Conservation (phyloP, 371 early-diverging fungal species). For the Mucor mucedo region DNA sequence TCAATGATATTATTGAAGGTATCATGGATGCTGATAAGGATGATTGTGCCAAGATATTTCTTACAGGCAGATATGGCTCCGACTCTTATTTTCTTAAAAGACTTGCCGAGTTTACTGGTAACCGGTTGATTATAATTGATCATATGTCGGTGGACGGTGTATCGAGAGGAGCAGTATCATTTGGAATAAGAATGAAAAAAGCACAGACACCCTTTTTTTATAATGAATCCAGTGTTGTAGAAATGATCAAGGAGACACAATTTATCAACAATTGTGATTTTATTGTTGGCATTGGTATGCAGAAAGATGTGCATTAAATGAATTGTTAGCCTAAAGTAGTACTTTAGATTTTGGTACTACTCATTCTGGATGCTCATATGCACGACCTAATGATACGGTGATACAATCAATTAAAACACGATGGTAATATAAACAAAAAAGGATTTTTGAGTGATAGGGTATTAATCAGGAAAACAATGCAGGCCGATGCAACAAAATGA, state of each 20-base stretch:
- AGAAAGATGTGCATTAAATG: not conserved
- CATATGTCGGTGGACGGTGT: not conserved
- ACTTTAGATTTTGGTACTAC: slow-evolving; percentile 58
- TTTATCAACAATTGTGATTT: not conserved
- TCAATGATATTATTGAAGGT: not conserved
- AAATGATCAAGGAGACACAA: not conserved
- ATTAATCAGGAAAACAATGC: not conserved
- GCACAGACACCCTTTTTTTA: not conserved
- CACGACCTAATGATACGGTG: not conserved
- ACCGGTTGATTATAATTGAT: not conserved
- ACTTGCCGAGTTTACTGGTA: not conserved
- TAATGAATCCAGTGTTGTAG: not conserved
- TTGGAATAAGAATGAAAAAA: not conserved
- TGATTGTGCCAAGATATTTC: not conserved
- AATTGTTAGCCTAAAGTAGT: not conserved
- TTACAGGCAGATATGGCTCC: not conserved
- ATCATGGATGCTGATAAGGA: not conserved
- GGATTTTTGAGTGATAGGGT: not conserved
- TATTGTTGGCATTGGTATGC: slow-evolving; percentile 40
- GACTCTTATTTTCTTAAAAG: not conserved
- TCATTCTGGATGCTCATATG: slow-evolving; percentile 48
- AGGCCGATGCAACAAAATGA: not conserved
- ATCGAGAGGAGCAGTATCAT: slow-evolving; percentile 9
- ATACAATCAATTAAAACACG: not conserved
- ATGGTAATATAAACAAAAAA: not conserved